phyloP scores from a whole-genome alignment of 108 stramenopile genomes.

The Aureococcus anophagefferens region DNA sequence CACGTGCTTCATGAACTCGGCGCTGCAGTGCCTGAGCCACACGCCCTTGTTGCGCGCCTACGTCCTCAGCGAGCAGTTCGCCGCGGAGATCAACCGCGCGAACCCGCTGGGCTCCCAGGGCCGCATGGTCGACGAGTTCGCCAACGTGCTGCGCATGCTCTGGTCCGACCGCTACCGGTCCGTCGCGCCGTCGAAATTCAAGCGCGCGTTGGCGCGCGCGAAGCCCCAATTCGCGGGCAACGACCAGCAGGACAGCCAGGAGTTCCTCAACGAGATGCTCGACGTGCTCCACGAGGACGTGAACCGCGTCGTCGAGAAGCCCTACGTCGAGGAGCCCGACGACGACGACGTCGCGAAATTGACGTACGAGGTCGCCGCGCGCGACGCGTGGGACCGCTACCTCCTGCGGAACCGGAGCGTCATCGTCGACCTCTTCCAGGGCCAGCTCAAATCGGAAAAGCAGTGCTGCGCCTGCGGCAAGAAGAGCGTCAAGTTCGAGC shows the following conservation, averaged over 20 bases:
- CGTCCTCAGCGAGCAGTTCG: slow-evolving; percentile 63
- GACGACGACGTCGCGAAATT: slow-evolving; percentile 50
- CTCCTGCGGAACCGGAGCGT: slow-evolving; percentile 68
- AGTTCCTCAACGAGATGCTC: slow-evolving; percentile 63
- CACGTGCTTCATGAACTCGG: slow-evolving; percentile 87
- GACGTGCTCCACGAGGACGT: slow-evolving; percentile 87
- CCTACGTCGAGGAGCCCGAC: slow-evolving; percentile 71
- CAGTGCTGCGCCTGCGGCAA: slow-evolving; percentile 58
- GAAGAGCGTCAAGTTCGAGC: slow-evolving; percentile 74
- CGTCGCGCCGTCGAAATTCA: slow-evolving; percentile 64
- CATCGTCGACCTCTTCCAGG: slow-evolving; percentile 87
- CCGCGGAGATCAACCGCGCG: slow-evolving; percentile 75
- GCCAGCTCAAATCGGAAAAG: slow-evolving; percentile 77
- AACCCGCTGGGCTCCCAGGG: slow-evolving; percentile 90
- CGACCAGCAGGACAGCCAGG: slow-evolving; percentile 95
- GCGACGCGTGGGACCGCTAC: slow-evolving; percentile 72
- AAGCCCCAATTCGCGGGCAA: slow-evolving; percentile 76
- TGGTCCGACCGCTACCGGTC: slow-evolving; percentile 67
- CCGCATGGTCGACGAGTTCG: slow-evolving; percentile 78
- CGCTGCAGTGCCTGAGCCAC: slow-evolving; percentile 84
- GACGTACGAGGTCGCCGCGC: slow-evolving; percentile 64
- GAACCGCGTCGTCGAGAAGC: slow-evolving; percentile 82
- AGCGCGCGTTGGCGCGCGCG: slow-evolving; percentile 55
- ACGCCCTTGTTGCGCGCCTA: slow-evolving; percentile 74
- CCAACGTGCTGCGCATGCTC: slow-evolving; percentile 62